Evolutionary conservation across 2,329 filamentous ascomycete genomes (phyloP), one percentile per base, ranked within the genome.

Genomic region (Coniochaeta sp.): DNA sequence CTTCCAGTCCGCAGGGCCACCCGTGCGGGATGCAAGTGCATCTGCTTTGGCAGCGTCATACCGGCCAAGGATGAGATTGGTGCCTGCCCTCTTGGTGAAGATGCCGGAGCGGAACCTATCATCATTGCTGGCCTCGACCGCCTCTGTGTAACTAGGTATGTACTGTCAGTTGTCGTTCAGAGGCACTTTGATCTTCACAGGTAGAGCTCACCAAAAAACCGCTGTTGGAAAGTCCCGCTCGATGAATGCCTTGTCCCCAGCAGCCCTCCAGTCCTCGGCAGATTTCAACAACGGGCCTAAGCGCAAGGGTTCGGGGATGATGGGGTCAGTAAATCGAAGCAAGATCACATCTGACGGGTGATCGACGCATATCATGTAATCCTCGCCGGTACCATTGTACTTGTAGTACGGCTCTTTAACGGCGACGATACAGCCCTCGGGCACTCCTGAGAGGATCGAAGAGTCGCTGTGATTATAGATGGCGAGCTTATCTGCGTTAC

Each of bases 331-430:
- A 11, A 70, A 71, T 2, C 67, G 59, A 17, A 75, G 61, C 1
- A 71, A 62, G 1, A 73, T 58, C 8, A 71, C 65, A 56, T 74
- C 72, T 0, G 71, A 71, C 0, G 72, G 71, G 40, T 75, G 72
- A 24, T 74, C 73, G 7, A 74, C 68, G 50, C 70, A 73, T 24
- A 76, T 68, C 66, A 73, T 68, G 33, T 66, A 69, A 52, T 74
- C 71, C 24, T 64, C 59, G 19, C 34, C 54, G n/a, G n/a, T 57
- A 19, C 68, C 69, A 38, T 71, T 70, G 58, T 66, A 67, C n/a
- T 69, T 69, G 64, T 73, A 74, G 38, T 72, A 74, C 1, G 73
- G 73, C 58, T 75, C 73, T 59, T 75, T 75, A 62, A 75, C 58
- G 3, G 72, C 70, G 0, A 74, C 63, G 1, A 73, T 60, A 6